Conservation (phyloP, 2,329 filamentous ascomycete species). For the Colletotrichum cereale region DNA sequence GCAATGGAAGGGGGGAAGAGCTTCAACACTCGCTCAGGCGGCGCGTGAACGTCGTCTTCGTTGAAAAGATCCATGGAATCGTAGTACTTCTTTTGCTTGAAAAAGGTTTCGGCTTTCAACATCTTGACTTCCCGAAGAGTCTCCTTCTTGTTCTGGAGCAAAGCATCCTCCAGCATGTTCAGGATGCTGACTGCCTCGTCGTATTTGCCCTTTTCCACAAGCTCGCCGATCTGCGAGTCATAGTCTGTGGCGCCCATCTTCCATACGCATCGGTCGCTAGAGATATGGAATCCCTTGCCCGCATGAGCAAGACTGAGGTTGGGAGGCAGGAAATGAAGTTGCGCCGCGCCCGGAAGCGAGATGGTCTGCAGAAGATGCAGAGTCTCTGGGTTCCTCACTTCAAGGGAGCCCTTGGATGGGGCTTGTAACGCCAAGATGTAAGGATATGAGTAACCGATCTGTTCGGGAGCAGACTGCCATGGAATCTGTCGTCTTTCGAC, state of each 20-base stretch:
- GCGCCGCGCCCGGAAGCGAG: constrained; percentile 81
- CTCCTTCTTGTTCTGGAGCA: constrained; percentile 84
- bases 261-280: constrained; percentile 93
- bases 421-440: constrained; percentile 91
- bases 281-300: constrained; percentile 94
- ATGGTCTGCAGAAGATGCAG: constrained; percentile 91
- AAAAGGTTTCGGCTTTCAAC: constrained; percentile 88
- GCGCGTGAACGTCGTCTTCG: constrained; percentile 85
- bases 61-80: constrained; percentile 91
- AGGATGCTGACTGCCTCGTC: constrained; percentile 95
- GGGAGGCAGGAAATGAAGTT: constrained; percentile 91
- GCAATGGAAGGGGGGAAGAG: constrained; percentile 88
- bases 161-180: constrained; percentile 90
- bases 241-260: constrained; percentile 95
- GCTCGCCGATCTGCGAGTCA: constrained; percentile 86
- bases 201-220: constrained; percentile 79
- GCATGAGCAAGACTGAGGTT: constrained; percentile 95
- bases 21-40: constrained; percentile 87
- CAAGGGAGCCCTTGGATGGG: constrained; percentile 84
- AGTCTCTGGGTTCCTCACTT: constrained; percentile 93
- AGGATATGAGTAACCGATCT: constrained; percentile 95
- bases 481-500: constrained; percentile 90
- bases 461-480: constrained; percentile 89
- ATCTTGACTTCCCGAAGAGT: constrained; percentile 90
- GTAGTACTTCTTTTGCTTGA: constrained; percentile 84